A percentile compares a stretch with the other conserved stretches of the same genome.
These are phyloP conservation scores for Candida tammaniensis DNA, from an alignment of 805 yeast species.

Conservation along the genomic window DNA sequence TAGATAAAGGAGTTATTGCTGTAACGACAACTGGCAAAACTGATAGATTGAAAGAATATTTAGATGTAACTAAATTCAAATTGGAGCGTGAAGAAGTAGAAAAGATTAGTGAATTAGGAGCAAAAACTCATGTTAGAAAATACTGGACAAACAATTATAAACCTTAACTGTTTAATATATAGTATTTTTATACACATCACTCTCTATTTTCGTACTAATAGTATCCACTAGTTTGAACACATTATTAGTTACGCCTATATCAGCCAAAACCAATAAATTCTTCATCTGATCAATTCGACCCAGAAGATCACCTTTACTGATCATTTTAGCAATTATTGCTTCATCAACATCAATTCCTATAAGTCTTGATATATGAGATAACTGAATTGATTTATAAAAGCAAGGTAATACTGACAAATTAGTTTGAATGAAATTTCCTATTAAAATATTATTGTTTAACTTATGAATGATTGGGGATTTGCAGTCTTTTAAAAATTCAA, in stretches of 20 bases:
- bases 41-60: conserved; percentile 36
- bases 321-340: conserved; percentile 31
- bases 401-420: conserved; percentile 29
- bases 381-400: conserved; percentile 27
- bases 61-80: conserved; percentile 49
- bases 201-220: background rate
- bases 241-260: conserved; percentile 1
- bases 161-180: no score
- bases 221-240: conserved; percentile 10
- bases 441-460: conserved; percentile 13
- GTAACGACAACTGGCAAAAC: conserved; percentile 44
- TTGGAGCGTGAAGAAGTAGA: conserved; percentile 47
- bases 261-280: conserved; percentile 21
- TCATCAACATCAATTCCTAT: conserved; percentile 20
- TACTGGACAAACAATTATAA: no score
- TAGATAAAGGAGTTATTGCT: conserved; percentile 42
- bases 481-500: background rate
- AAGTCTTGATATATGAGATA: conserved; percentile 16
- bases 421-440: conserved; percentile 26
- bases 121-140: conserved; percentile 12
- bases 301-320: conserved; percentile 30
- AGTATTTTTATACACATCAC: background rate
- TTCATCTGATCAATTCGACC: conserved; percentile 34
- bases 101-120: conserved; percentile 23
- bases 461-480: conserved; percentile 7